A percentile compares a stretch with the other conserved stretches of the same genome.
phyloP scores from a whole-genome alignment of 2,329 filamentous ascomycete species.

The Bipolaris sorokiniana region DNA sequence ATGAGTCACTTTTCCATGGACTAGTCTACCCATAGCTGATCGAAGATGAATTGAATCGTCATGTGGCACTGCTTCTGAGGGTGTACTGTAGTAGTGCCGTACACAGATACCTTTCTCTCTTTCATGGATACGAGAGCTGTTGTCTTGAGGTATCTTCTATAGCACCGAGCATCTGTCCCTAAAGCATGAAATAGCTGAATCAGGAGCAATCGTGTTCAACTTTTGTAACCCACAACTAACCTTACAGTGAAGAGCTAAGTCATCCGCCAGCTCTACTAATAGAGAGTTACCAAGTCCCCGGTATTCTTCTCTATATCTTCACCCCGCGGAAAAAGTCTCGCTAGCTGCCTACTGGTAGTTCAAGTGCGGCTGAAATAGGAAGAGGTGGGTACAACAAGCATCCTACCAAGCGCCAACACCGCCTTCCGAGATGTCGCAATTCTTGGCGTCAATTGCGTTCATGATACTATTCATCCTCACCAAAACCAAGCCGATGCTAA shows the following conservation, averaged over 20 bases:
- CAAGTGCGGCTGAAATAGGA: constrained; percentile 8
- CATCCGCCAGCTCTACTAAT: not conserved
- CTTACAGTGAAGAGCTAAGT: not conserved
- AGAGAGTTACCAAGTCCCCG: not conserved
- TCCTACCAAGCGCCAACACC: constrained; percentile 9
- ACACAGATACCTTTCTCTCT: not conserved
- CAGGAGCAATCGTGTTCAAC: not conserved
- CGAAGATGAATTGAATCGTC: not conserved
- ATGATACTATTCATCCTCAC: not conserved
- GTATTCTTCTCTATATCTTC: not conserved
- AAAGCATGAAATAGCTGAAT: not conserved
- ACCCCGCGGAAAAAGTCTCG: not conserved
- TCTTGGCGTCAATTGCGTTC: constrained; percentile 16
- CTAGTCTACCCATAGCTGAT: not conserved
- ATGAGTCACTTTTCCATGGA: not conserved
- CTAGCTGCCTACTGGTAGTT: not conserved
- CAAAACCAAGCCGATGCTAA: not conserved
- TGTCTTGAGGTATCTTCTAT: not conserved
- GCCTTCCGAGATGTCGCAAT: constrained; percentile 20
- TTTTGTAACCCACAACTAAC: not conserved
- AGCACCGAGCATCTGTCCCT: not conserved
- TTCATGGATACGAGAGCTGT: not conserved
- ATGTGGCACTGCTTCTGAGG: not conserved
- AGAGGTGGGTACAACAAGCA: constrained; percentile 2
- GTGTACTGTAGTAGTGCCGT: not conserved